Evolutionary conservation across 768 basidiomycete genomes (phyloP).

Genomic region (Trametes cubensis): DNA sequence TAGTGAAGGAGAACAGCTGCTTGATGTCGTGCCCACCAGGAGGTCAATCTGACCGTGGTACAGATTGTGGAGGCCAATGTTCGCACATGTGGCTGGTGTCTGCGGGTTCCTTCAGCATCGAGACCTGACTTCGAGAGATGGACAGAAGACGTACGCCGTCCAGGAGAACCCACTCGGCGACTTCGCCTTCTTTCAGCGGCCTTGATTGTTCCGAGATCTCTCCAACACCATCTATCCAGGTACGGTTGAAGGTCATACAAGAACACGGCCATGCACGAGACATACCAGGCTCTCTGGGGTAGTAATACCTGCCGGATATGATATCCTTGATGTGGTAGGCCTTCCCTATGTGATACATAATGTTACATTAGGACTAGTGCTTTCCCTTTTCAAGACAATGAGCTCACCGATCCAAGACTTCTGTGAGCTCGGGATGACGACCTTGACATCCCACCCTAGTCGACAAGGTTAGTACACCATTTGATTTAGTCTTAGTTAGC

Average conservation of each 20-base stretch:
- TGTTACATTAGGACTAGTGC: background rate
- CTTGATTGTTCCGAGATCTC: conserved; percentile 65
- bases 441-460: conserved; percentile 77
- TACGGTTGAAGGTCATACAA: background rate
- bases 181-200: conserved; percentile 73
- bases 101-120: conserved; percentile 29
- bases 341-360: conserved; percentile 52
- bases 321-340: conserved; percentile 80
- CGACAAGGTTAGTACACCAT: conserved; percentile 1
- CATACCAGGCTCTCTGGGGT: conserved; percentile 62
- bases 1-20: background rate
- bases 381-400: background rate
- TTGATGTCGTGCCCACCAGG: conserved; percentile 53
- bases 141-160: conserved; percentile 61
- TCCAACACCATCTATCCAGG: conserved; percentile 57
- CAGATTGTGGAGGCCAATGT: conserved; percentile 88
- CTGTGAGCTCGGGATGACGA: conserved; percentile 78
- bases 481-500: background rate
- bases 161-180: conserved; percentile 89
- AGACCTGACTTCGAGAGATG: too few relatives aligned
- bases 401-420: conserved; percentile 89
- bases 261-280: background rate
- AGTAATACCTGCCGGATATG: conserved; percentile 73
- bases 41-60: conserved; percentile 86
- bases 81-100: conserved; percentile 92